Evolutionary conservation across 1,284 basidiomycete genomes (phyloP).

Genomic region (Sphagnurus paluster): DNA sequence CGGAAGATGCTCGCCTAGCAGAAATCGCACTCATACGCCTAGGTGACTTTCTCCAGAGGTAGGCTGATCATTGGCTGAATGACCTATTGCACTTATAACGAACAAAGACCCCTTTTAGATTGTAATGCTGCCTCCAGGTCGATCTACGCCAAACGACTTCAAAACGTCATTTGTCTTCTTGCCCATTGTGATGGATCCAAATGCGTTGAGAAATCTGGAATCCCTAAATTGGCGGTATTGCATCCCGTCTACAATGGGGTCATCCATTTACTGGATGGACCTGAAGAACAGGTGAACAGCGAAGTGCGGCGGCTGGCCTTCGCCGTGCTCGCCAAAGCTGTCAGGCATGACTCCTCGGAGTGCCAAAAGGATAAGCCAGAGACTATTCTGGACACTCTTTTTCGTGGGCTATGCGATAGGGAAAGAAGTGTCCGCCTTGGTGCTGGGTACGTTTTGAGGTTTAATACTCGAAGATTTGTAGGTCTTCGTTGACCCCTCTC

Average conservation of each 20-base stretch:
- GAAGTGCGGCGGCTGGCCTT: slow-evolving; percentile 48
- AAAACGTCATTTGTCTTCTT: slow-evolving; percentile 43
- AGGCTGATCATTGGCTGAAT: neutral
- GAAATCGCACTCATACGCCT: slow-evolving; percentile 39
- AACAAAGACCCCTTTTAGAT: slow-evolving; percentile 35
- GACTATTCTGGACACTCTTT: slow-evolving; percentile 38
- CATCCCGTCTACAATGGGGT: slow-evolving; percentile 39
- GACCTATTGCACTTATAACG: neutral
- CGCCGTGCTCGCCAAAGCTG: slow-evolving; percentile 40
- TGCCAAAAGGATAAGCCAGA: slow-evolving; percentile 37
- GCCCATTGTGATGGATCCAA: slow-evolving; percentile 35
- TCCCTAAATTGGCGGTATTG: slow-evolving; percentile 33
- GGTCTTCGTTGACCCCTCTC: slow-evolving; percentile 1
- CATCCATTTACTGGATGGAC: slow-evolving; percentile 47
- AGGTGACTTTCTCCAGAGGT: slow-evolving; percentile 43
- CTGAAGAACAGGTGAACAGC: slow-evolving; percentile 42
- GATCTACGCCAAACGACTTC: slow-evolving; percentile 35
- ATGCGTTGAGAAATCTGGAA: slow-evolving; percentile 29
- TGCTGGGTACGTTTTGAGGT: slow-evolving; percentile 59
- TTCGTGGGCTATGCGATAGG: slow-evolving; percentile 48
- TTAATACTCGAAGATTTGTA: neutral
- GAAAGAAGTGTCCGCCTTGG: slow-evolving; percentile 62
- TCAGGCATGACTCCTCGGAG: slow-evolving; percentile 47
- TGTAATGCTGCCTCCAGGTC: slow-evolving; percentile 30
- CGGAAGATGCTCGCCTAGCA: slow-evolving; percentile 34